These are phyloP conservation scores for Protoeuglena noctilucae DNA, from an alignment of 139 green algal genomes.

Conservation along the genomic window DNA sequence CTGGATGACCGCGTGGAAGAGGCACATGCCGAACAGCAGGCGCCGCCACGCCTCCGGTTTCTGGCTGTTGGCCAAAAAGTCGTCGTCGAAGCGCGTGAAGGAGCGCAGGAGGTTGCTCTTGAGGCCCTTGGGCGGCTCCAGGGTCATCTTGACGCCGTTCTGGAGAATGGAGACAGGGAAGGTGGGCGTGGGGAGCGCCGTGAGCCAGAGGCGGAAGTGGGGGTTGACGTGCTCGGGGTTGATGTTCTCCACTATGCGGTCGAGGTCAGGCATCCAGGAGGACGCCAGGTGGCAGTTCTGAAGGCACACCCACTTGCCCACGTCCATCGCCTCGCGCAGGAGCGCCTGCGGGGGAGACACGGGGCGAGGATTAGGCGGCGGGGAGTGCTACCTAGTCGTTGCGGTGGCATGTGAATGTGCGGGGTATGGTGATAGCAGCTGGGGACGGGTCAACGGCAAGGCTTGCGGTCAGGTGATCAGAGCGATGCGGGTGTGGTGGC, in stretches of 20 bases:
- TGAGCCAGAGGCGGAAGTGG: conserved; percentile 53
- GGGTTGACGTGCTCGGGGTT: conserved; percentile 21
- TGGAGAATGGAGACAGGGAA: conserved; percentile 62
- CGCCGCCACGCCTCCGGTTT: conserved; percentile 28
- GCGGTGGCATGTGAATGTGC: too few species aligned
- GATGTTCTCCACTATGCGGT: conserved; percentile 40
- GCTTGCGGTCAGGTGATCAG: too few species aligned
- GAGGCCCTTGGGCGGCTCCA: conserved; percentile 56
- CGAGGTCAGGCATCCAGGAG: conserved; percentile 53
- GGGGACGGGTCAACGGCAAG: too few species aligned
- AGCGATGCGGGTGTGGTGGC: too few species aligned
- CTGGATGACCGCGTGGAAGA: conserved; percentile 31
- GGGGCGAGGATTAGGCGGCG: too few species aligned
- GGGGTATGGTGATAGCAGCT: too few species aligned
- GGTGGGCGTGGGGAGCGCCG: conserved; percentile 42
- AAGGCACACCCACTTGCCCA: conserved; percentile 25
- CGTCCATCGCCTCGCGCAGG: conserved; percentile 11
- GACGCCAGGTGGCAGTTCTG: conserved; percentile 47
- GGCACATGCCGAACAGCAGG: conserved; percentile 22
- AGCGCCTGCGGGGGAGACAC: too few species aligned
- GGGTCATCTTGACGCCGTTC: conserved; percentile 68
- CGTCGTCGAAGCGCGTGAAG: conserved; percentile 30
- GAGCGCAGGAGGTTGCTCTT: conserved; percentile 23
- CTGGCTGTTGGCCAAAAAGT: conserved; percentile 33
- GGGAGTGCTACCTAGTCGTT: too few species aligned